phyloP scores from a whole-genome alignment of 805 yeast genomes.

The Geotrichum ghanense region DNA sequence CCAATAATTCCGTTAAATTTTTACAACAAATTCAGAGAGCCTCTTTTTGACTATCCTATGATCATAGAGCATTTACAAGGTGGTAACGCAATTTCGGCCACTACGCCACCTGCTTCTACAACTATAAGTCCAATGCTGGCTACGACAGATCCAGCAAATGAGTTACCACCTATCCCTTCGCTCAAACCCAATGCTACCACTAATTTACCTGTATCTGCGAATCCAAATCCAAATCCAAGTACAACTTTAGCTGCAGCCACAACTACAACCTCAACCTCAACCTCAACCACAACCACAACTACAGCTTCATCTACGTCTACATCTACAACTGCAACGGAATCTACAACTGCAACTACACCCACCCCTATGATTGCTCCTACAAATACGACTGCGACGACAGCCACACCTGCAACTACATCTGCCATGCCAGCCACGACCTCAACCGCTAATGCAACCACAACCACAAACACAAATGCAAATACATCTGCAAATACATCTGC shows the following conservation, averaged over 20 bases:
- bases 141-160: not conserved
- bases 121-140: not conserved
- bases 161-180: not conserved
- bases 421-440: too few species aligned
- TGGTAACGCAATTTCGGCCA: conserved; percentile 32
- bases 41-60: conserved; percentile 49
- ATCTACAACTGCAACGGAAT: too few species aligned
- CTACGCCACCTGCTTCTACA: not conserved
- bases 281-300: not conserved
- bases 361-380: too few species aligned
- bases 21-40: conserved; percentile 71
- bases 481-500: too few species aligned
- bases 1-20: conserved; percentile 74
- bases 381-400: too few species aligned
- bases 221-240: not conserved
- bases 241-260: conserved; percentile 3
- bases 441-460: too few species aligned
- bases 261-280: not conserved
- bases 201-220: conserved; percentile 1
- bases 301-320: not conserved
- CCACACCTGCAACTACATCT: too few species aligned
- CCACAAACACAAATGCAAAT: too few species aligned
- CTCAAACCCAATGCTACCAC: not conserved
- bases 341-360: too few species aligned
- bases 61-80: conserved; percentile 55